These are phyloP conservation scores for Discostella stelligera DNA, from an alignment of 352 stramenopile genomes.

Conservation along the genomic window DNA sequence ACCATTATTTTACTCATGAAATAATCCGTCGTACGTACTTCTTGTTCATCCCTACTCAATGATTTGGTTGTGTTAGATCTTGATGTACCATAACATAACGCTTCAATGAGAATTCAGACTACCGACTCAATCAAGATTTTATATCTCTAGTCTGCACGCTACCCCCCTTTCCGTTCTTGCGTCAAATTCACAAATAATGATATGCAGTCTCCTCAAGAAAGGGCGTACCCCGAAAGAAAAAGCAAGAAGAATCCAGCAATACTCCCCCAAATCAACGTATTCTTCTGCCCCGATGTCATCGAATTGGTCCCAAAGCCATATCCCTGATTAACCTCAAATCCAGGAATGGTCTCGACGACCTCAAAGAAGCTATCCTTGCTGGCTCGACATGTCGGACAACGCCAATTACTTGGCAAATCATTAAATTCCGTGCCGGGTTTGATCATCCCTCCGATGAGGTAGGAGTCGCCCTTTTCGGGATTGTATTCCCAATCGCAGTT, in stretches of 20 bases:
- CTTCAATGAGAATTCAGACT: not conserved
- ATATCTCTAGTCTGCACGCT: not conserved
- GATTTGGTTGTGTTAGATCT: not conserved
- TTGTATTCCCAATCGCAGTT: slow-evolving; percentile 83
- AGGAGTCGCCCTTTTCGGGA: slow-evolving; percentile 72
- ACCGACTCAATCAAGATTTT: not conserved
- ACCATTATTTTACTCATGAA: not conserved
- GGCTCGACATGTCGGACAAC: slow-evolving; percentile 78
- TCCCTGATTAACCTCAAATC: slow-evolving; percentile 83
- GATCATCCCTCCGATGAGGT: slow-evolving; percentile 80
- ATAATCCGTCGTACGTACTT: not conserved
- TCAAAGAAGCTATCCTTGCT: slow-evolving; percentile 78
- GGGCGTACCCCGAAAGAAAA: slow-evolving; percentile 76
- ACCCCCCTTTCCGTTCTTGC: too few species aligned
- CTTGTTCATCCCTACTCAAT: not conserved
- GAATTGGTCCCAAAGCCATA: slow-evolving; percentile 82
- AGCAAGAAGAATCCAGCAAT: slow-evolving; percentile 75
- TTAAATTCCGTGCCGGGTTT: slow-evolving; percentile 71
- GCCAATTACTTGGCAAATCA: slow-evolving; percentile 75
- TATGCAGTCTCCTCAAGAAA: slow-evolving; percentile 50
- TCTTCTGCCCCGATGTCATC: slow-evolving; percentile 79
- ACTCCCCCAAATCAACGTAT: slow-evolving; percentile 78
- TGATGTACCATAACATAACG: not conserved
- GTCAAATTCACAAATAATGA: not conserved
- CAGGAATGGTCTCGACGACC: slow-evolving; percentile 78